A percentile compares a stretch with the other conserved stretches of the same genome.
phyloP scores from a whole-genome alignment of 2,329 filamentous ascomycete species.

The Epichloe glyceriae region DNA sequence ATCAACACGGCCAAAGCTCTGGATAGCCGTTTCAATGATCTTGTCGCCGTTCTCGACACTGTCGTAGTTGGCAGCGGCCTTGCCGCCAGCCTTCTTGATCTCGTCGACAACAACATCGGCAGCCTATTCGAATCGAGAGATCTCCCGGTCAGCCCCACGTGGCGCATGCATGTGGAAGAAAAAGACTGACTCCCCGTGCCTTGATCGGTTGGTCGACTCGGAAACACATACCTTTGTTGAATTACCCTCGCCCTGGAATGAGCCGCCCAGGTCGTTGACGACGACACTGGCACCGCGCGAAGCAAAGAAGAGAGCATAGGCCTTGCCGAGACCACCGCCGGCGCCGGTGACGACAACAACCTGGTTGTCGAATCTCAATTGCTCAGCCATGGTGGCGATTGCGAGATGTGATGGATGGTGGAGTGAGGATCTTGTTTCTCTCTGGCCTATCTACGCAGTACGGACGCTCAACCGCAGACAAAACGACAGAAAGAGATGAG shows the following conservation, averaged over 20 bases:
- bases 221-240: constrained; percentile 57
- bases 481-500: constrained; percentile 3
- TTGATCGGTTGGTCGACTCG: background rate
- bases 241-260: constrained; percentile 83
- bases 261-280: constrained; percentile 89
- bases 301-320: constrained; percentile 81
- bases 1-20: constrained; percentile 76
- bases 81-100: constrained; percentile 79
- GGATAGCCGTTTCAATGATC: constrained; percentile 83
- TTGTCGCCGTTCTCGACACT: constrained; percentile 83
- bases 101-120: constrained; percentile 74
- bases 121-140: constrained; percentile 35
- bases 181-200: background rate
- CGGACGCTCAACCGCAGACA: constrained; percentile 4
- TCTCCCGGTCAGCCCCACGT: background rate
- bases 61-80: constrained; percentile 96
- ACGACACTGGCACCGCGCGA: constrained; percentile 88
- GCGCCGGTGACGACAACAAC: constrained; percentile 74
- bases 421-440: background rate
- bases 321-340: constrained; percentile 66
- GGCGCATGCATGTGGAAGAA: background rate
- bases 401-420: constrained; percentile 7
- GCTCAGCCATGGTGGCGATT: constrained; percentile 40
- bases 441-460: background rate
- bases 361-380: constrained; percentile 73